phyloP scores from a whole-genome alignment of 2,329 filamentous ascomycete species.

The Tolypocladium sp. region DNA sequence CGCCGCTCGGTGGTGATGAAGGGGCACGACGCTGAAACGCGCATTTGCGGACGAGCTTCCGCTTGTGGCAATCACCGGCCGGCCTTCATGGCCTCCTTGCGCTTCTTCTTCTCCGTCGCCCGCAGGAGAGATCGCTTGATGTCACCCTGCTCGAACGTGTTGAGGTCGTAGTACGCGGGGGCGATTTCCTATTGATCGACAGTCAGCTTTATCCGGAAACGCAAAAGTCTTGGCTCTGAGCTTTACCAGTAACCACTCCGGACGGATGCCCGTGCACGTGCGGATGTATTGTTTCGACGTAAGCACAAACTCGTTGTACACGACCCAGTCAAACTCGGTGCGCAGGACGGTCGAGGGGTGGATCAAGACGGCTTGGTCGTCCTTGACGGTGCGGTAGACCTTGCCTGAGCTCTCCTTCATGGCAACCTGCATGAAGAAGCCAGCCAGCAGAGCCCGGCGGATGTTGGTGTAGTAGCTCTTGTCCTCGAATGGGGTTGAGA shows the following conservation, averaged over 20 bases:
- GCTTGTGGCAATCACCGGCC: slow-evolving; percentile 22
- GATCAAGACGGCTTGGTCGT: slow-evolving; percentile 85
- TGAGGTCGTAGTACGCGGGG: slow-evolving; percentile 82
- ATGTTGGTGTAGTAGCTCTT: slow-evolving; percentile 99
- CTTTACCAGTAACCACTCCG: slow-evolving; percentile 86
- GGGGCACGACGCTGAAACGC: neutral
- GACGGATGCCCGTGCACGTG: slow-evolving; percentile 82
- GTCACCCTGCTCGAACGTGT: slow-evolving; percentile 76
- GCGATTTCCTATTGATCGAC: slow-evolving; percentile 65
- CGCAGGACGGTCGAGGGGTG: slow-evolving; percentile 88
- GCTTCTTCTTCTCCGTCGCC: slow-evolving; percentile 49
- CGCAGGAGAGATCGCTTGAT: slow-evolving; percentile 60
- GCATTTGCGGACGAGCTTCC: neutral
- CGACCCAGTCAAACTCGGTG: slow-evolving; percentile 88
- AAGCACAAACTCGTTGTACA: slow-evolving; percentile 97
- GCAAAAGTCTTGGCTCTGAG: neutral
- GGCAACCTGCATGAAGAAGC: slow-evolving; percentile 99
- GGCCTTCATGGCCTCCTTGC: slow-evolving; percentile 48
- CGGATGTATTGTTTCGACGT: slow-evolving; percentile 98
- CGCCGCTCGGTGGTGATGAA: neutral
- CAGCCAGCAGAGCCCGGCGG: slow-evolving; percentile 78
- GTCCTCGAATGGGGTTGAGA: slow-evolving; percentile 85
- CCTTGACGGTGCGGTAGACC: slow-evolving; percentile 91
- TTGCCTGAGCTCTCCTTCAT: slow-evolving; percentile 86
- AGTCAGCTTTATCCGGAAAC: neutral